These are phyloP conservation scores for Pseudohalonectria lignicola DNA, from an alignment of 2,329 filamentous ascomycete genomes.

Conservation along the genomic window DNA sequence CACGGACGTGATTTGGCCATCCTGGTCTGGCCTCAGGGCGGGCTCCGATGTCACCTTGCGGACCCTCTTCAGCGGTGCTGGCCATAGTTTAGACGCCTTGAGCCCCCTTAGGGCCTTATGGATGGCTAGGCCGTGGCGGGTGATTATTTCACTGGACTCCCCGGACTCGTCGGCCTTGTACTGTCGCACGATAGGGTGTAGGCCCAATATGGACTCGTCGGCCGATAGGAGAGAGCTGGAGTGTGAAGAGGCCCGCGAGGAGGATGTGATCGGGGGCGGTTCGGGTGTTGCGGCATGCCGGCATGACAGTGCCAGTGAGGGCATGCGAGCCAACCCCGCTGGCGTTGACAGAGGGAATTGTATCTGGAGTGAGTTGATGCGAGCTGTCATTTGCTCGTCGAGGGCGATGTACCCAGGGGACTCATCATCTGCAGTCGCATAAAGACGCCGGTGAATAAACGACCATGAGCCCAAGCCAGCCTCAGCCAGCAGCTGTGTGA, in stretches of 20 bases:
- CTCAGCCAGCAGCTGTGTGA: slow-evolving; percentile 1
- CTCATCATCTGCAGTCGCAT: not conserved
- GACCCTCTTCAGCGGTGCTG: not conserved
- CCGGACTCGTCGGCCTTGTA: not conserved
- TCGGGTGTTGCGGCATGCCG: too few species aligned
- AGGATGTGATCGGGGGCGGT: too few species aligned
- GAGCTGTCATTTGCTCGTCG: not conserved
- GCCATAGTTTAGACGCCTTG: slow-evolving; percentile 1
- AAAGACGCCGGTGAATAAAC: slow-evolving; percentile 6
- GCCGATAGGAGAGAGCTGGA: too few species aligned
- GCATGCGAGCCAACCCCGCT: too few species aligned
- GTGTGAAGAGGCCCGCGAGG: too few species aligned
- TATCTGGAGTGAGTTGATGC: not conserved
- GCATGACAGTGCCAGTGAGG: too few species aligned
- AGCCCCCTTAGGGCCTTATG: too few species aligned
- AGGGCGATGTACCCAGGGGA: not conserved
- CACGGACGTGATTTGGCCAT: not conserved
- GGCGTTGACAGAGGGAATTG: not conserved
- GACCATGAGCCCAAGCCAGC: slow-evolving; percentile 6
- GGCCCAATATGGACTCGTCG: too few species aligned
- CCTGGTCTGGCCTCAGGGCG: not conserved
- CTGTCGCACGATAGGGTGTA: too few species aligned
- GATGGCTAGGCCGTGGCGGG: too few species aligned
- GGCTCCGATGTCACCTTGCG: slow-evolving; percentile 3
- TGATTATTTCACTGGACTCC: not conserved